Evolutionary conservation across 1,284 basidiomycete species (phyloP), one percentile per base, ranked within the genome.

Genomic region (Amylostereum areolatum): DNA sequence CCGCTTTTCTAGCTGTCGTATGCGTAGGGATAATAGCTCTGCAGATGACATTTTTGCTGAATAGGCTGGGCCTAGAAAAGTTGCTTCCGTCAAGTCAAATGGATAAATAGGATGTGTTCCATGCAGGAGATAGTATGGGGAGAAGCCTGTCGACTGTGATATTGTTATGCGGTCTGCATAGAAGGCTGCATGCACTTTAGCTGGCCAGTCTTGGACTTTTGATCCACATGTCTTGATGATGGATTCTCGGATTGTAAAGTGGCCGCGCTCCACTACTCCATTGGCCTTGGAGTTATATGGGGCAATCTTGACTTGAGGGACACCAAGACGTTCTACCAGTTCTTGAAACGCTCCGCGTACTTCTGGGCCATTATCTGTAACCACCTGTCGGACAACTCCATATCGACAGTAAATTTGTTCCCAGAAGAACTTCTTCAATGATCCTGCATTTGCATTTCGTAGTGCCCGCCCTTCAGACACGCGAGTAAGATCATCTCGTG

Each of bases 351-450:
- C 62, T 24, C 41, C 51, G 31, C 51, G 44, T 2, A 59, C 51
- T 50, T 63, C 57, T 10, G 52, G 18, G 10, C 66, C 62, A 55
- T 69, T 69, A 43, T 70, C 67, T 0, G 65, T 70, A 1, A 66
- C 60, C 4, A 71, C 66, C 36, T 60, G 52, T 10, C 40, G n/a
- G 0, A 66, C 25, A 1, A 53, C 47, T 7, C 67, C 68, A 61
- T 67, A 69, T 33, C 62, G 44, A 44, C 64, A 69, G n/a, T 65
- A 57, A 9, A 70, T 59, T 29, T 67, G 58, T 51, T 65, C 58
- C 47, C 62, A 62, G 24, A 69, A 47, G 49, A 65, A 69, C 5
- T 57, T 49, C 0, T 54, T 59, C 0, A 71, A 41, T 0, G 58
- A 35, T 11, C 48, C n/a, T 0, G 52, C 57, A 7, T 43, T 63